Base-by-base conservation (phyloP, 2,329 filamentous ascomycete species). In the Cercospora janseana region DNA sequence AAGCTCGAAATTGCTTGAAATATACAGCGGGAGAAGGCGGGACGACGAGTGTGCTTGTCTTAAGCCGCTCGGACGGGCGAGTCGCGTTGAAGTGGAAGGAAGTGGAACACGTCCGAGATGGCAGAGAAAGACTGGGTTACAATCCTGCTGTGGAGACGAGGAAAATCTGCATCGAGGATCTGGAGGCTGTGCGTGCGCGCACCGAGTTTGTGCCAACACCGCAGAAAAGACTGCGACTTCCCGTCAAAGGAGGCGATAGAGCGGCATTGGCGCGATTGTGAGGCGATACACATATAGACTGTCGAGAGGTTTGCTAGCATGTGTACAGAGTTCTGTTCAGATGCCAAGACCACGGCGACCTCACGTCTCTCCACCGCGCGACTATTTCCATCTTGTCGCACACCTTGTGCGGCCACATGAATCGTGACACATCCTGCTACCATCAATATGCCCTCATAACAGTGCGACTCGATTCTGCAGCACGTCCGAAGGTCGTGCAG, bases 181-280 rank as follows among this genome's bases (percentile, higher is more conserved):
- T 62, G n/a, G 51, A 56, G 34, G 57, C 55, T 21, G 60, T 64
- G 44, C 48, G 49, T 35, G 54, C 57, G 23, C 51, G 51, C n/a
- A 46, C 48, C 24, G 52, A 56, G 5, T 55, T 54, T 15, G 46
- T 52, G 46, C 35, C 51, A 16, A 29, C 42, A n/a, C 32, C 52
- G 24, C 48, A 41, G 18, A 51, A 44, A 37, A 44, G 37, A 21
- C 40, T 62, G 2, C 42, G 52, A 45, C 46, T 61, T 1, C 42
- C 42, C 4, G 35, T 35, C 18, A 62, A 57, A 28, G 60, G 58
- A 13, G 60, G 62, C 16, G 60, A 64, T 48, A 54, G 60, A 12
- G 62, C 62, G 8, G 60, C 62, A n/a, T 46, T 64, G 44, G 58
- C 62, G 26, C 61, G 60, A 32, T 46, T 64, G 44, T 63, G 43